Evolutionary conservation across 1,284 basidiomycete genomes (phyloP).

Genomic region (Trametes polyzona): DNA sequence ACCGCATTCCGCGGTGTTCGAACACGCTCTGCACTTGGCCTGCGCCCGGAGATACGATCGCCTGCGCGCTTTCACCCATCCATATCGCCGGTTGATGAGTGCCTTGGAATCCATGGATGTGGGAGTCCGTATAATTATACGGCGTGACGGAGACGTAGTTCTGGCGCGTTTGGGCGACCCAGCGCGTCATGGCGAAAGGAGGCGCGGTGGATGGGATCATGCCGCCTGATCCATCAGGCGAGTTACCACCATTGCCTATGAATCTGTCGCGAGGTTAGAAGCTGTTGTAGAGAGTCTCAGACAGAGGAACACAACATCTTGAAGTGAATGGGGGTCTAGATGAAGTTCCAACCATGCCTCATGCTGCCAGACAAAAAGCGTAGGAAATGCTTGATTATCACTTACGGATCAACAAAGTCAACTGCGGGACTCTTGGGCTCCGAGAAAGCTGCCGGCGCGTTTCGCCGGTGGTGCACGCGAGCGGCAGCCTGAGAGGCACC

Average conservation of each 20-base stretch:
- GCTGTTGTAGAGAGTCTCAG: too few species aligned
- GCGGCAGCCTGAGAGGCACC: too few species aligned
- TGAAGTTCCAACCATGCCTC: too few species aligned
- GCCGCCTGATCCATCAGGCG: constrained; percentile 72
- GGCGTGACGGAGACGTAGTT: constrained; percentile 80
- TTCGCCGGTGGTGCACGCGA: constrained; percentile 4
- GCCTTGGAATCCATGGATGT: constrained; percentile 75
- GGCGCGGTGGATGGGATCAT: constrained; percentile 74
- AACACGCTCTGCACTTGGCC: constrained; percentile 56
- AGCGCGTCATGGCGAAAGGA: constrained; percentile 82
- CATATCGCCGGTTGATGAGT: constrained; percentile 88
- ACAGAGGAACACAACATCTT: too few species aligned
- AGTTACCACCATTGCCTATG: constrained; percentile 74
- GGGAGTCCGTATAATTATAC: constrained; percentile 70
- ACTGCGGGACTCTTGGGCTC: constrained; percentile 47
- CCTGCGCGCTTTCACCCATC: constrained; percentile 85
- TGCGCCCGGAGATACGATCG: constrained; percentile 65
- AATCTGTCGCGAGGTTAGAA: constrained; percentile 44
- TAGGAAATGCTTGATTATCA: too few species aligned
- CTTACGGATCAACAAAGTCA: constrained; percentile 60
- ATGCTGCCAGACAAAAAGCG: too few species aligned
- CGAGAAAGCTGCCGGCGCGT: constrained; percentile 16
- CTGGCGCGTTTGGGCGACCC: constrained; percentile 73
- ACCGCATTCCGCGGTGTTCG: constrained; percentile 63
- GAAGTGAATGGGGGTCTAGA: too few species aligned